Percentiles rank a stretch among this genome's conserved stretches.
phyloP scores from a whole-genome alignment of 1,139 yeast species.

The Lodderomyces margitis region DNA sequence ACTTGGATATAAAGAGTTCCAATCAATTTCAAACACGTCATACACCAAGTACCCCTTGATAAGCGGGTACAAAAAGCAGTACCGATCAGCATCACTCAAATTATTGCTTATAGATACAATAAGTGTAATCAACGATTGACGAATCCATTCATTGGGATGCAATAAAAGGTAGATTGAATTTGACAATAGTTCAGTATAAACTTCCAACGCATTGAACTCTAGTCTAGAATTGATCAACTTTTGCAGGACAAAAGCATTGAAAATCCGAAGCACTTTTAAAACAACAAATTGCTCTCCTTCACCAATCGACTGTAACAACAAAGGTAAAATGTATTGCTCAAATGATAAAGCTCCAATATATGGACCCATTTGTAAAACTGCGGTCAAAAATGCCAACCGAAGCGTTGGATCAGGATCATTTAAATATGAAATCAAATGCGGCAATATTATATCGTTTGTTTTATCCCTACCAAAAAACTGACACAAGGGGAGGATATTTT shows the following conservation, averaged over 20 bases:
- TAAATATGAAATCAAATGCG: constrained; percentile 87
- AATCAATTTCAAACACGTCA: constrained; percentile 66
- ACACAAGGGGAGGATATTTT: constrained; percentile 72
- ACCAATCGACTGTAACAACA: constrained; percentile 74
- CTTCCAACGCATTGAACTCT: constrained; percentile 42
- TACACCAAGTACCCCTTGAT: constrained; percentile 74
- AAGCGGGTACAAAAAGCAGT: constrained; percentile 76
- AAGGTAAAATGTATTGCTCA: constrained; percentile 85
- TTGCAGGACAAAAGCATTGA: constrained; percentile 36
- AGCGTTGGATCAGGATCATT: constrained; percentile 74
- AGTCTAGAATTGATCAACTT: constrained; percentile 36
- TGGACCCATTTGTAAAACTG: constrained; percentile 77
- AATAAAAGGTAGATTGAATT: constrained; percentile 42
- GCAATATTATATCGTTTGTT: constrained; percentile 82
- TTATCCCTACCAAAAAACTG: constrained; percentile 81
- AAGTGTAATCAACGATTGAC: constrained; percentile 65
- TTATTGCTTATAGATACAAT: constrained; percentile 62
- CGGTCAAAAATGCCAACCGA: constrained; percentile 66
- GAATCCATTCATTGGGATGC: constrained; percentile 87
- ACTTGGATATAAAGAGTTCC: constrained; percentile 64
- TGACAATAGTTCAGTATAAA: constrained; percentile 36
- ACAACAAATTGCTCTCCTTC: constrained; percentile 86
- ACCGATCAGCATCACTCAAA: constrained; percentile 12
- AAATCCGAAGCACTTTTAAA: constrained; percentile 67
- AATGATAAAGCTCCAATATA: constrained; percentile 78